These are phyloP conservation scores for Leccinum ochraceum DNA, from an alignment of 768 basidiomycete species.

Conservation along the genomic window DNA sequence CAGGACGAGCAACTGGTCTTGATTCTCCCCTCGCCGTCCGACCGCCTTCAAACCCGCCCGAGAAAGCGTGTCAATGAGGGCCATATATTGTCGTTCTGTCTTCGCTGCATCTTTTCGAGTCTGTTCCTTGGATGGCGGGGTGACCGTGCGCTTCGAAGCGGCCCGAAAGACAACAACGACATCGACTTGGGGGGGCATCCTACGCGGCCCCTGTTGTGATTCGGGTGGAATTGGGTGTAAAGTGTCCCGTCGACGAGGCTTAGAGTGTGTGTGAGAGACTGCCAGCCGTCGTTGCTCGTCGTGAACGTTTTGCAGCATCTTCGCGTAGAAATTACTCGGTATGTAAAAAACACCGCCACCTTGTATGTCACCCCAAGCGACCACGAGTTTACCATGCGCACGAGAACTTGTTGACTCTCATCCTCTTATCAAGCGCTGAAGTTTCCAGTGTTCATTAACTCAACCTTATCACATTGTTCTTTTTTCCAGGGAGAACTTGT, in stretches of 20 bases:
- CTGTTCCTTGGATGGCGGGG: conserved; percentile 58
- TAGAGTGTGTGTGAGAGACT: not conserved
- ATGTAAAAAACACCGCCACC: conserved; percentile 5
- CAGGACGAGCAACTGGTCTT: conserved; percentile 77
- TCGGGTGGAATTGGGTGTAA: not conserved
- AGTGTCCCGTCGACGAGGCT: conserved; percentile 2
- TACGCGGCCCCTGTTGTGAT: not conserved
- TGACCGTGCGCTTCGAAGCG: conserved; percentile 28
- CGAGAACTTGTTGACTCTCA: not conserved
- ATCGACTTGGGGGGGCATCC: conserved; percentile 62
- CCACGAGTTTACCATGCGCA: not conserved
- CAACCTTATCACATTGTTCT: not conserved
- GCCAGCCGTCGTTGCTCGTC: not conserved
- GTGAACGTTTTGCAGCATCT: not conserved
- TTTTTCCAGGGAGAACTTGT: not conserved
- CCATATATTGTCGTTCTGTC: conserved; percentile 68
- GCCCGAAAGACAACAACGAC: conserved; percentile 73
- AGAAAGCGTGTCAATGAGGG: conserved; percentile 60
- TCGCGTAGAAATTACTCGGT: not conserved
- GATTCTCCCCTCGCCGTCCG: conserved; percentile 72
- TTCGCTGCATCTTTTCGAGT: conserved; percentile 60
- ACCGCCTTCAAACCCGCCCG: conserved; percentile 68
- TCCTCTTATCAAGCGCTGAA: not conserved
- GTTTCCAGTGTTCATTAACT: not conserved
- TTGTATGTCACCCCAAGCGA: no score